phyloP scores from a whole-genome alignment of 345 rosid species.

The Pugionium cornutum region DNA sequence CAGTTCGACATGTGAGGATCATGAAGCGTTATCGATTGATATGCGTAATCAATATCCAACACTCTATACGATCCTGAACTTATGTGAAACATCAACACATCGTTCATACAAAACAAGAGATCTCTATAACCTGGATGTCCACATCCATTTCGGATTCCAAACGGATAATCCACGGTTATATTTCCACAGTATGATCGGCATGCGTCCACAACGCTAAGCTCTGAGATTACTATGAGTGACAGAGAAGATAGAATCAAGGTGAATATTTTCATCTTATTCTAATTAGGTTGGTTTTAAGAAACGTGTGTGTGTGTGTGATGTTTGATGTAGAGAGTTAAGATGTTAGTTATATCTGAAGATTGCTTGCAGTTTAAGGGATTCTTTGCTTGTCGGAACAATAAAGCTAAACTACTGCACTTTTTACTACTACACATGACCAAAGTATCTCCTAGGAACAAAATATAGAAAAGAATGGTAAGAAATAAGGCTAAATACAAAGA shows the following conservation, averaged over 20 bases:
- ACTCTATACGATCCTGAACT: conserved; percentile 84
- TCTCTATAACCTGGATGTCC: conserved; percentile 90
- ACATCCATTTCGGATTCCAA: conserved; percentile 68
- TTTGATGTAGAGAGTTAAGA: conserved; percentile 22
- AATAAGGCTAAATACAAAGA: neutral
- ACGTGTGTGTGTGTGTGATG: conserved; percentile 10
- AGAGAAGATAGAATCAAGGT: conserved; percentile 21
- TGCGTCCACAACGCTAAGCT: conserved; percentile 23
- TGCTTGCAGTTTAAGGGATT: conserved; percentile 37
- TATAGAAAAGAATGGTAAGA: neutral
- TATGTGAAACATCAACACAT: conserved; percentile 83
- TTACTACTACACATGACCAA: conserved; percentile 25
- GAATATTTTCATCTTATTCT: conserved; percentile 24
- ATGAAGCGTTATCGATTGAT: conserved; percentile 66
- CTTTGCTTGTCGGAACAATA: conserved; percentile 38
- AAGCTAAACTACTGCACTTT: conserved; percentile 32
- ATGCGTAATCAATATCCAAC: conserved; percentile 78
- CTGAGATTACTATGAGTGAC: conserved; percentile 21
- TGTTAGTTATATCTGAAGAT: conserved; percentile 21
- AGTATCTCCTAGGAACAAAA: conserved; percentile 24
- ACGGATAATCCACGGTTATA: conserved; percentile 78
- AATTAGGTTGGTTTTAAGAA: conserved; percentile 8
- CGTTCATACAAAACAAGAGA: conserved; percentile 79
- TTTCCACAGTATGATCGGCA: conserved; percentile 89
- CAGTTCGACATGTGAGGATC: conserved; percentile 89